Evolutionary conservation across 148 eudicot species (phyloP), one percentile per base, ranked within the genome.

Genomic region (Beta vulgaris): DNA sequence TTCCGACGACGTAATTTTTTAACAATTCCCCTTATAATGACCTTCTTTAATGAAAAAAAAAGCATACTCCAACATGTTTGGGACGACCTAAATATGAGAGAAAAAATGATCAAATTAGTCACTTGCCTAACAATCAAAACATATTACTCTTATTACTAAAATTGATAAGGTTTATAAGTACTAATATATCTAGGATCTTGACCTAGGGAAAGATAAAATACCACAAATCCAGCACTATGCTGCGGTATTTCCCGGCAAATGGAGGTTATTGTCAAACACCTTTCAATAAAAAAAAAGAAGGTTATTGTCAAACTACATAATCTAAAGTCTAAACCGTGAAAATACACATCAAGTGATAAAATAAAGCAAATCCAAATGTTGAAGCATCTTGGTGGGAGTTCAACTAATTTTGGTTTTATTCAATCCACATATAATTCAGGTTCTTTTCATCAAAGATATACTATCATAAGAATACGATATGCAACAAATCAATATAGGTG

Each of bases 321-420:
- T 67, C 51, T 42, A 42, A 43, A 28, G 53, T 67, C 51, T 42
- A 42, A 43, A 28, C 71, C 71, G 49, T 67, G 49, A 67, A 67
- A 4, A 53, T 42, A 67, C 21, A 67, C 71, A 67, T 67, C 71
- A 67, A 18, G 35, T 26, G 51, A 67, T 13, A n/a, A 39, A 25
- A 42, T 40, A 42, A 12, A 14, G 32, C 21, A 42, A 67, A 67
- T 32, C 71, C 35, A 42, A 43, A 67, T 42, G 34, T 42, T 25
- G 16, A 66, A 42, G 53, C 21, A 6, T 42, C 34, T 42, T 67
- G 44, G 71, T 67, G 35, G 26, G 13, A 42, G 53, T 42, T 43
- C 71, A 40, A 67, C 71, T 40, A 67, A 42, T 67, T 67, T 67
- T 67, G 53, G 23, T 43, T 26, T 40, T 67, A 39, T 67, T 67